A percentile compares a stretch with the other conserved stretches of the same genome.
phyloP scores from a whole-genome alignment of 2,329 filamentous ascomycete genomes.

The Talaromyces verruculosus region DNA sequence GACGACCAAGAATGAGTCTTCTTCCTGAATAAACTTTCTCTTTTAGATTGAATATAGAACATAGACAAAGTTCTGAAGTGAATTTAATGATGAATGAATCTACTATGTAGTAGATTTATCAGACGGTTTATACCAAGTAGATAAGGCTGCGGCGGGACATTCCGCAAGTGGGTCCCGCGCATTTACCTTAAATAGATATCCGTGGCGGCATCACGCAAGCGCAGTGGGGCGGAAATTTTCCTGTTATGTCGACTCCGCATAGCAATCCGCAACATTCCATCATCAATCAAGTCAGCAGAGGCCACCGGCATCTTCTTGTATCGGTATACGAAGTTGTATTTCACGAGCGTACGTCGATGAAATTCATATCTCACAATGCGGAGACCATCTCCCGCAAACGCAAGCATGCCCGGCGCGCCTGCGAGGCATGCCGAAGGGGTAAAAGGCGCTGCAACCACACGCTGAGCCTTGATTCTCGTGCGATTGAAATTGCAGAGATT shows the following conservation, averaged over 20 bases:
- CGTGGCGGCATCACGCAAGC: neutral
- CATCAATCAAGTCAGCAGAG: neutral
- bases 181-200: neutral
- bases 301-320: neutral
- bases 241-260: neutral
- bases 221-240: neutral
- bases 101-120: neutral
- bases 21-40: neutral
- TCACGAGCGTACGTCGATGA: neutral
- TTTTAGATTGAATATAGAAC: too few relatives aligned
- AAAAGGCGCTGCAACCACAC: conserved; percentile 11
- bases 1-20: neutral
- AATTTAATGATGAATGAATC: neutral
- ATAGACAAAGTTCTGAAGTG: neutral
- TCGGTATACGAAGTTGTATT: neutral
- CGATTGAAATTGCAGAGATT: neutral
- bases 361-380: conserved; percentile 1
- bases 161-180: neutral
- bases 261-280: neutral
- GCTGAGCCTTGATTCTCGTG: neutral
- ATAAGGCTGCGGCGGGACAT: neutral
- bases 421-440: conserved; percentile 4
- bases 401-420: neutral
- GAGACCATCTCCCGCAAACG: conserved; percentile 6
- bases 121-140: neutral